Conservation (phyloP, 306 rosid species). For the Medicago ruthenica region DNA sequence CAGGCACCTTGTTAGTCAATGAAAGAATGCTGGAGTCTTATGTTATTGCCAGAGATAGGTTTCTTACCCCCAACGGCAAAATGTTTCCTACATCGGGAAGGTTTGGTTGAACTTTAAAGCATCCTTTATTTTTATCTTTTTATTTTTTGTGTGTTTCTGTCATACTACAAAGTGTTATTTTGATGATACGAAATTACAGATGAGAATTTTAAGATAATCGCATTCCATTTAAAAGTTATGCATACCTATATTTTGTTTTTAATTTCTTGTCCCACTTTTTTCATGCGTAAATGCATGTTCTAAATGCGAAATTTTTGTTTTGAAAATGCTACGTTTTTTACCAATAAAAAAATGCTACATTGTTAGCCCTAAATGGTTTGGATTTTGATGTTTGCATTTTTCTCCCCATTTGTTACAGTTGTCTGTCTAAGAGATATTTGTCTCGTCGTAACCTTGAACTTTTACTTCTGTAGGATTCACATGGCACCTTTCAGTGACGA, state of each 20-base stretch:
- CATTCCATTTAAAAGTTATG: conserved; percentile 17
- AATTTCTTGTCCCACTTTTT: neutral
- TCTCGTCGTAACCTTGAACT: too few species aligned
- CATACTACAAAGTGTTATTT: conserved; percentile 7
- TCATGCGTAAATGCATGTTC: conserved; percentile 8
- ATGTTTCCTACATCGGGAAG: conserved; percentile 93
- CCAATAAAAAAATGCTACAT: neutral
- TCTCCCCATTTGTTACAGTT: too few species aligned
- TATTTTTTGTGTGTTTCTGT: neutral
- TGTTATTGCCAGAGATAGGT: conserved; percentile 96
- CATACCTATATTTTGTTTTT: neutral
- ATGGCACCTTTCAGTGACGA: too few species aligned
- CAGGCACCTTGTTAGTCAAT: conserved; percentile 87
- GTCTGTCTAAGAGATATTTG: too few species aligned
- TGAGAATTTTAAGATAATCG: conserved; percentile 2
- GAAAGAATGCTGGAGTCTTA: conserved; percentile 98
- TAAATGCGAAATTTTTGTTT: neutral
- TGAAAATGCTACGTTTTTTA: neutral
- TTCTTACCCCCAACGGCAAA: conserved; percentile 78
- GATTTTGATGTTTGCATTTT: neutral
- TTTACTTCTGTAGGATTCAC: too few species aligned
- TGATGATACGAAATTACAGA: neutral
- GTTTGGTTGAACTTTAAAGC: conserved; percentile 44
- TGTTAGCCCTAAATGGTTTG: neutral
- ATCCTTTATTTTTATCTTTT: neutral